phyloP scores from a whole-genome alignment of 1,139 yeast genomes.

The Saccharomyces pastorianus region DNA sequence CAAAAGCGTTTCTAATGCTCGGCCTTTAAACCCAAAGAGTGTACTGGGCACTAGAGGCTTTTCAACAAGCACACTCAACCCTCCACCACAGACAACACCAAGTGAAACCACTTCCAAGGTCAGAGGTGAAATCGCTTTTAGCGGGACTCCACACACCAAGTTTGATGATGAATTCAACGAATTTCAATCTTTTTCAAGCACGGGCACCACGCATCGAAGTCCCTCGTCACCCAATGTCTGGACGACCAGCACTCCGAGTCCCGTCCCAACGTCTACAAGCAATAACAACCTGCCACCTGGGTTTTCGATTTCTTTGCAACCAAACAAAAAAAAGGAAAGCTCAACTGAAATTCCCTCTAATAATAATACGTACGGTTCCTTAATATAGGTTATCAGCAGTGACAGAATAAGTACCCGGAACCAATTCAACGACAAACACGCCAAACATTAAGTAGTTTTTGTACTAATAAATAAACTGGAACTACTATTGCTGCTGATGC shows the following conservation, averaged over 20 bases:
- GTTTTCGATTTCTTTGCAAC: conserved; percentile 32
- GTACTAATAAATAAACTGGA: not conserved
- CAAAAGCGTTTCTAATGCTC: not conserved
- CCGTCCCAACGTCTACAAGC: conserved; percentile 3
- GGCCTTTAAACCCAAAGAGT: not conserved
- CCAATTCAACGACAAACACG: not conserved
- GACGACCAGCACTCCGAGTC: not conserved
- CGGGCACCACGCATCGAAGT: not conserved
- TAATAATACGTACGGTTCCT: not conserved
- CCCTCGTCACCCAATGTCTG: not conserved
- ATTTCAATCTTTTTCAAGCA: not conserved
- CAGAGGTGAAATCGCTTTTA: not conserved
- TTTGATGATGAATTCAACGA: not conserved
- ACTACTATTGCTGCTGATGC: no score
- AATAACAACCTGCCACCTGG: conserved; percentile 29
- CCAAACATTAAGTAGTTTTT: not conserved
- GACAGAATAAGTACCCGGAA: not conserved
- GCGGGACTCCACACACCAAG: not conserved
- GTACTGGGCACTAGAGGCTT: not conserved
- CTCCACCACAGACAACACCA: not conserved
- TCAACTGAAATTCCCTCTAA: not conserved
- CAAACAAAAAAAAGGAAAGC: conserved; percentile 16
- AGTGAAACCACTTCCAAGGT: not conserved
- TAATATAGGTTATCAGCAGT: not conserved
- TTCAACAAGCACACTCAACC: not conserved